These are phyloP conservation scores for Papiliotrema nemorosa DNA, from an alignment of 1,284 basidiomycete species.

Conservation along the genomic window DNA sequence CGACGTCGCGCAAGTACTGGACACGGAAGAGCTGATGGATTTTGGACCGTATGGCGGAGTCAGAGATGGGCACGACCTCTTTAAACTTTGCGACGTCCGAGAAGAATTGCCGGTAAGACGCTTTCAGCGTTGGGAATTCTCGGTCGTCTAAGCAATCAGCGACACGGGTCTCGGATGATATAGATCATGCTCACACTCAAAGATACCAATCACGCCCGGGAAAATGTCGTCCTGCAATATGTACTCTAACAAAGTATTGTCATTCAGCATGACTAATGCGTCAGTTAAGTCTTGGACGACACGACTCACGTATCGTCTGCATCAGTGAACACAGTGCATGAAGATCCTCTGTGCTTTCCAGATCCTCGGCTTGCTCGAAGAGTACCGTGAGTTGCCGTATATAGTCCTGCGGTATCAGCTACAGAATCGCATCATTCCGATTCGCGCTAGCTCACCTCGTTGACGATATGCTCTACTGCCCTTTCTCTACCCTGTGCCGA, in stretches of 20 bases:
- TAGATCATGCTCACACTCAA: slow-evolving; percentile 71
- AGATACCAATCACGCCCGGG: slow-evolving; percentile 87
- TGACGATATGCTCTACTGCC: slow-evolving; percentile 71
- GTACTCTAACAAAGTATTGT: slow-evolving; percentile 91
- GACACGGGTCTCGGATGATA: neutral
- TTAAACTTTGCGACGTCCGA: slow-evolving; percentile 75
- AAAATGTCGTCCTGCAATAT: slow-evolving; percentile 92
- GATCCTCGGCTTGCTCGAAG: slow-evolving; percentile 82
- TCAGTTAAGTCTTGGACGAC: slow-evolving; percentile 6
- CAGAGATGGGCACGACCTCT: slow-evolving; percentile 76
- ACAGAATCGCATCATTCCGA: too few relatives aligned
- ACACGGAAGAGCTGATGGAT: slow-evolving; percentile 95
- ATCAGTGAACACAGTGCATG: slow-evolving; percentile 88
- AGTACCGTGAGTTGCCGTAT: slow-evolving; percentile 81
- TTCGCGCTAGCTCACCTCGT: slow-evolving; percentile 32
- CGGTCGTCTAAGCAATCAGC: slow-evolving; percentile 72
- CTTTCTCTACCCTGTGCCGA: slow-evolving; percentile 56
- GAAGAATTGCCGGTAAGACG: slow-evolving; percentile 92
- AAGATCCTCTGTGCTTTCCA: slow-evolving; percentile 82
- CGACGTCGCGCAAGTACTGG: slow-evolving; percentile 96
- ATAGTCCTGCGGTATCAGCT: slow-evolving; percentile 63
- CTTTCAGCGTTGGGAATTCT: slow-evolving; percentile 91
- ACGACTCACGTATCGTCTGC: slow-evolving; percentile 82
- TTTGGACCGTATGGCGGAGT: slow-evolving; percentile 70
- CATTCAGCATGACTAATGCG: slow-evolving; percentile 85